Percentiles rank a stretch among this genome's conserved stretches.
Evolutionary conservation across 192 early-diverging fungal species (phyloP).

Genomic region (Diversispora eburnea): DNA sequence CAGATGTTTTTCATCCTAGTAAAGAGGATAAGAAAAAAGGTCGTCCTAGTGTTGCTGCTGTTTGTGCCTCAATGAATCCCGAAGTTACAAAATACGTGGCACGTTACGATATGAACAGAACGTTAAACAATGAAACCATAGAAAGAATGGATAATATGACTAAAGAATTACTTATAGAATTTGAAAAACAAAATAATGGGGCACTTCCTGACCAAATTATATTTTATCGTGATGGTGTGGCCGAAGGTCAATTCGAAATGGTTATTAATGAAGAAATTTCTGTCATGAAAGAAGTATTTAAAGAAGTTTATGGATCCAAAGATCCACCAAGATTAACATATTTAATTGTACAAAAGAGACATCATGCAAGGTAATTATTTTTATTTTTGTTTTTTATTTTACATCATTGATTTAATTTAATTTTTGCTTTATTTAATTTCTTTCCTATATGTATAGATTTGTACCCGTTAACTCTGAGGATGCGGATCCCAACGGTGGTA

Average conservation of each 20-base stretch:
- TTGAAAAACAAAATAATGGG: slow-evolving; percentile 51
- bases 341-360: slow-evolving; percentile 84
- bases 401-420: neutral
- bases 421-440: neutral
- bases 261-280: slow-evolving; percentile 15
- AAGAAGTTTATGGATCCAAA: slow-evolving; percentile 65
- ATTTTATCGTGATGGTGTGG: slow-evolving; percentile 84
- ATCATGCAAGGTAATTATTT: slow-evolving; percentile 65
- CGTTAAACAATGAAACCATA: slow-evolving; percentile 60
- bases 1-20: slow-evolving; percentile 85
- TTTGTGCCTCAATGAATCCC: slow-evolving; percentile 49
- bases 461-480: slow-evolving; percentile 25
- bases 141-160: slow-evolving; percentile 55
- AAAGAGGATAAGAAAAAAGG: slow-evolving; percentile 46
- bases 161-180: slow-evolving; percentile 61
- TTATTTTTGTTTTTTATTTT: neutral
- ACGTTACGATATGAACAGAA: slow-evolving; percentile 55
- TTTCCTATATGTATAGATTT: neutral
- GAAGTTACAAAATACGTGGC: slow-evolving; percentile 54
- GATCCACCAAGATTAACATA: slow-evolving; percentile 79
- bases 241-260: slow-evolving; percentile 62
- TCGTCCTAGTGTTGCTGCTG: slow-evolving; percentile 22
- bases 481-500: slow-evolving; percentile 63
- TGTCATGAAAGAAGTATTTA: slow-evolving; percentile 41
- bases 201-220: slow-evolving; percentile 69